phyloP scores from a whole-genome alignment of 1,284 basidiomycete genomes.

The Coniferiporia weirii region DNA sequence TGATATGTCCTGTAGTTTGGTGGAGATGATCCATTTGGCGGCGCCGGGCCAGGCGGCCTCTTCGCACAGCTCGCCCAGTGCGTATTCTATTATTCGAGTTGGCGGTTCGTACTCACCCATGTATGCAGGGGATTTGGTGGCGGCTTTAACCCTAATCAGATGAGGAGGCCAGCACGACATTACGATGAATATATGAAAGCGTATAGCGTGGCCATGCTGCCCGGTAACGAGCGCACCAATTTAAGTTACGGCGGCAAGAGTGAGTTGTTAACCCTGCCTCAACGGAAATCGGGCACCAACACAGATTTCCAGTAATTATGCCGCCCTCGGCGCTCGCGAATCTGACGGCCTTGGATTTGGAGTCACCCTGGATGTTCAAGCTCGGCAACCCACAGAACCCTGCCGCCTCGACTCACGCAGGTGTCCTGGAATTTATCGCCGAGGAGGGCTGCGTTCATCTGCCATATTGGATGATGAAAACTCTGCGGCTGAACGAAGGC shows the following conservation, averaged over 20 bases:
- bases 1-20: constrained; percentile 37
- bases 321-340: constrained; percentile 91
- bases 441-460: constrained; percentile 95
- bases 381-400: constrained; percentile 86
- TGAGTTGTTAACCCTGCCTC: constrained; percentile 41
- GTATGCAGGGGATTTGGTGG: constrained; percentile 47
- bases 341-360: constrained; percentile 85
- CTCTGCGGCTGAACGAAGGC: constrained; percentile 86
- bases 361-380: constrained; percentile 95
- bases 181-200: constrained; percentile 84
- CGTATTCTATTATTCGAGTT: constrained; percentile 21
- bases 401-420: constrained; percentile 87
- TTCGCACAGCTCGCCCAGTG: constrained; percentile 62
- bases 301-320: constrained; percentile 76
- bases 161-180: constrained; percentile 49
- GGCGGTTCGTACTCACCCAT: constrained; percentile 16
- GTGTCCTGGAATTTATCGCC: constrained; percentile 98
- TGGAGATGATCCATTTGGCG: constrained; percentile 45
- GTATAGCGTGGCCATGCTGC: constrained; percentile 83
- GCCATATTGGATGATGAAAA: constrained; percentile 99
- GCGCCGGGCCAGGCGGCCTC: constrained; percentile 41
- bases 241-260: constrained; percentile 97
- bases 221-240: constrained; percentile 77
- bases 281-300: constrained; percentile 15
- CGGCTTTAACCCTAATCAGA: constrained; percentile 36